Base-by-base conservation (phyloP, 169 alveolate species). In the Plasmodium berghei region DNA sequence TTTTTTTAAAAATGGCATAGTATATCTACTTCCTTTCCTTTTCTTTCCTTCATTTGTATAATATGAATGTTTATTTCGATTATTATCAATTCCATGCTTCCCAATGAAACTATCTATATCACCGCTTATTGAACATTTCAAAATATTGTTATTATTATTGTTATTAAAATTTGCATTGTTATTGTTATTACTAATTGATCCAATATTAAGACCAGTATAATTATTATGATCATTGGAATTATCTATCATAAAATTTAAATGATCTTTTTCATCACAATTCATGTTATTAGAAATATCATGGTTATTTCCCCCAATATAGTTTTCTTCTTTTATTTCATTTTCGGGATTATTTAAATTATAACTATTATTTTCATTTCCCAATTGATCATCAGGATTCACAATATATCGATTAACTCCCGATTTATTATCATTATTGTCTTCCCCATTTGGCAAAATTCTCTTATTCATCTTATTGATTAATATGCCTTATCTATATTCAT, bases 391-490 rank as follows among this genome's bases (percentile, higher is more conserved):
- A 55, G 28, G 54, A 49, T 72, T 80, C 90, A 66, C 66, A 24
- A 80, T 42, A 48, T 80, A 80, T 80, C 83, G 66, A 46, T 80
- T 80, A 16, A 80, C 83, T 56, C 90, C 90, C 0, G 64, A 34
- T 80, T 80, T 80, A 46, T 42, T 80, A n/a, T 67, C 83, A 58
- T 67, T 66, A 20, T 20, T 62, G 48, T 80, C 66, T 67, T 67
- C 69, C 12, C 67, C 83, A 80, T 48, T 67, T 26, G 83, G 67
- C 5, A 80, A 48, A 5, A 80, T 80, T 70, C 90, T 66, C 52
- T 80, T 80, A 55, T 80, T 80, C 90, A 80, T 80, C 24, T 80
- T 80, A 54, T 52, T 58, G n/a, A 34, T 34, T 3, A 4, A 34
- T 34, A 34, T 34, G 4, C 0, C 8, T 5, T 34, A 34, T 34